Base-by-base conservation (phyloP, 2,329 filamentous ascomycete species). In the Phaeomoniella chlamydospora region DNA sequence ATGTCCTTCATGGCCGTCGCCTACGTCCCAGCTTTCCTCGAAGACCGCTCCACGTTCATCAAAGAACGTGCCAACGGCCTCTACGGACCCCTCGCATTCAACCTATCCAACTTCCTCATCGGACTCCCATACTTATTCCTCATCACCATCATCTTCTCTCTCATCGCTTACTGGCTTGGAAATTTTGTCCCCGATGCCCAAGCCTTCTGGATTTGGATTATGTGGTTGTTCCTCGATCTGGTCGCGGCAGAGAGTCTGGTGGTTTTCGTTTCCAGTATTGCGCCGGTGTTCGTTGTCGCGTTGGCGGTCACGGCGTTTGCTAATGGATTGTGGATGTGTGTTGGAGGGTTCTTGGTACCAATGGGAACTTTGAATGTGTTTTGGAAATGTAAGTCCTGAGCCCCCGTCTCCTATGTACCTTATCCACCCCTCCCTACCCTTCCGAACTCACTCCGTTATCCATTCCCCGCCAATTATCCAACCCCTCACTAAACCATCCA, bases 251-350 rank as follows among this genome's bases (percentile, higher is more conserved):
- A 90, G 57, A 80, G 79, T 1, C 71, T 92, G 1, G 83, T 92
- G 15, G 81, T 93, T 2, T 64, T 92, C 17, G 64, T 90, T 15
- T 73, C 77, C 0, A 73, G 70, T 1, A 54, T 90, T 2, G 76
- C 86, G 43, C 82, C 82, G 0, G 79, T 77, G 42, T 92, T 92
- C 44, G 84, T 92, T 34, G 71, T 88, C 31, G 67, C 81, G 0
- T 71, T 92, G 1, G 84, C 85, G 1, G 64, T 85, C 2, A 80
- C 81, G 0, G 84, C 85, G 1, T 92, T 92, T 49, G 79, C 81
- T 15, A 93, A 93, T 55, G 85, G 84, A 0, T 64, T 93, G 4
- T 93, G 84, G 84, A 92, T 92, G 84, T 77, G 72, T 35, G 81
- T 88, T 2, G 74, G 78, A 36, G 85, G 85, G 1, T 92, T 92